Evolutionary conservation across 495 filamentous ascomycete species (phyloP), one percentile per base, ranked within the genome.

Genomic region (Coniosporium apollinis): DNA sequence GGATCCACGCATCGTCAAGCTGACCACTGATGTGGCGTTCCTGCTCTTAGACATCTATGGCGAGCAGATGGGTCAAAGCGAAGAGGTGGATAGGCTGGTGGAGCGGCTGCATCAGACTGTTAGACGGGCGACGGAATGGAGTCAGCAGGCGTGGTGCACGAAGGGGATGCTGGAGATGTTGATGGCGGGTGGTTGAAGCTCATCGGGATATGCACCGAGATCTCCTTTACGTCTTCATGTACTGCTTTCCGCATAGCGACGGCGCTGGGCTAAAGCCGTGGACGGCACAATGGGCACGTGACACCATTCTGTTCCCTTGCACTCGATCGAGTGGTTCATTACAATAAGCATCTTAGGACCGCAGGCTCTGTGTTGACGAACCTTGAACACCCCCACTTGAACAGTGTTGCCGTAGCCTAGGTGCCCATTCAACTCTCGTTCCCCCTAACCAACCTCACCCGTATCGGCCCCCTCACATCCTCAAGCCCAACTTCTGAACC

Each of bases 21-120:
- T 92, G 11, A 79, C 79, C 50, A 75, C 79, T 11, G 87, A 94
- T 49, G 67, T 89, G 17, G 72, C 70, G 13, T 67, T 86, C 47
- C 66, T 83, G 28, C 58, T 94, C 19, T 55, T 94, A 15, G 85
- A 96, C 47, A 65, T 94, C 33, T 97, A 96, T 59, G 71, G 79
- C 8, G 72, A 80, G 36, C 78, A 84, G 42, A 62, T 89, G 34
- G 80, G 70, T 17, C 74, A 77, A 31, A 83, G 74, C 15, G 58
- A 66, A 0, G 74, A 82, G 50, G 69, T 94, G 29, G 81, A 83
- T 33, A 57, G 57, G 25, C 59, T 70, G 42, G 63, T 94, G 40
- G 62, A 65, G 39, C 51, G 55, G 19, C 59, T 96, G 41, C 73
- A 77, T 43, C 55, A 61, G 22, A 64, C 70, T 19, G 85, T 94